Base-by-base conservation (phyloP, 2,329 filamentous ascomycete species). In the Thermoascus crustaceus region DNA sequence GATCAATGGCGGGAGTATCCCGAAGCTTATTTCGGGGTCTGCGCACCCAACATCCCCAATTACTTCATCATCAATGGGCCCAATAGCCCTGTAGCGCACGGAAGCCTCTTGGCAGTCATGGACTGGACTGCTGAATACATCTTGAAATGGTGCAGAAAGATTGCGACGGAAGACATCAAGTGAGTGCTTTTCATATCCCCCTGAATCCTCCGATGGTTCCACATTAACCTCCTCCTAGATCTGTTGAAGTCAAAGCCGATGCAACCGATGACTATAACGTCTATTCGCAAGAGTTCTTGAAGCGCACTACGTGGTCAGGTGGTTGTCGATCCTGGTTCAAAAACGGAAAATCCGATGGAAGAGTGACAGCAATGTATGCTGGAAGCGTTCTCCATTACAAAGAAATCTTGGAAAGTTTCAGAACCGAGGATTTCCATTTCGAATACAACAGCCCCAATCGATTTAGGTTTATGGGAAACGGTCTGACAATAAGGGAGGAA, bases 251-350 rank as follows among this genome's bases (percentile, higher is more conserved):
- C 2, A 56, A 53, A 37, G 52, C 55, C 32, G 54, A 61, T 5
- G 54, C 56, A n/a, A 41, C 56, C 5, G 44, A 57, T 30, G 52
- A 57, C 7, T 57, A 62, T 18, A 56, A 54, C 30, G 48, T 44
- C 5, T 53, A 61, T 40, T 53, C 55, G 25, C 53, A 60, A 29
- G 45, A 48, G 24, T 57, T 53, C 36, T 53, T 59, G 44, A 49
- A 58, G 30, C 46, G 43, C 1, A 58, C 57, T 3, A 58, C 61
- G 3, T 63, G 56, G 48, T 45, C 47, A 4, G 52, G 54, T 16
- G 46, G 46, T 13, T 63, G 59, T 37, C 49, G 52, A 9, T 54
- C 47, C 20, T 62, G 58, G 59, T 62, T 57, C 41, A 59, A 61
- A 38, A 49, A 53, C 34, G 50, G 52, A 32, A 56, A 52, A 2